Conservation (phyloP, 148 eudicot genomes). For the Vaccinium myrtillus region DNA sequence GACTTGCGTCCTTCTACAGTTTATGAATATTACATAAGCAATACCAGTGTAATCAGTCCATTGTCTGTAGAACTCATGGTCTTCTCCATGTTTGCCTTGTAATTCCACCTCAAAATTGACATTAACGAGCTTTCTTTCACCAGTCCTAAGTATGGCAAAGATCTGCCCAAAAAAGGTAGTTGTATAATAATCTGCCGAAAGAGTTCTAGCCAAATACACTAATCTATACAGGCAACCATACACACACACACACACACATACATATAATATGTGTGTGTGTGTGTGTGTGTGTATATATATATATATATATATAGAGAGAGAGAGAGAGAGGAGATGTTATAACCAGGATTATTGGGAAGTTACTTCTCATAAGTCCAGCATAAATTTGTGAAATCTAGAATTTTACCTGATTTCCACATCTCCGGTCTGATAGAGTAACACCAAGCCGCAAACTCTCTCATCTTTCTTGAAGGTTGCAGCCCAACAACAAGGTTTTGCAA, state of each 20-base stretch:
- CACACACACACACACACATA: too few species aligned
- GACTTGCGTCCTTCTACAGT: not conserved
- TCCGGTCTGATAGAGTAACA: conserved; percentile 61
- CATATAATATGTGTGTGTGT: not conserved
- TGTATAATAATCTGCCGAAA: not conserved
- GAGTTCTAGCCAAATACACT: not conserved
- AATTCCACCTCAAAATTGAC: conserved; percentile 27
- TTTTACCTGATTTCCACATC: conserved; percentile 62
- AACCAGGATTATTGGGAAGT: not conserved
- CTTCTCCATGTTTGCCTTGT: conserved; percentile 53
- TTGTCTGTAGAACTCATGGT: conserved; percentile 47
- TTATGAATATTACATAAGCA: conserved; percentile 10
- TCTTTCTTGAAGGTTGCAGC: conserved; percentile 50
- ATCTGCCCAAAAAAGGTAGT: conserved; percentile 28
- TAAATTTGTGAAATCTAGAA: not conserved
- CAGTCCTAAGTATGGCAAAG: conserved; percentile 20
- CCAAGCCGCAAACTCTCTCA: conserved; percentile 46
- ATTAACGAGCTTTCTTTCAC: conserved; percentile 18
- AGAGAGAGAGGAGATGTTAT: not conserved
- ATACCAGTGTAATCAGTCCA: conserved; percentile 61
- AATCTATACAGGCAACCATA: not conserved
- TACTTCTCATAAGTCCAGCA: not conserved
- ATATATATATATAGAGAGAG: not conserved
- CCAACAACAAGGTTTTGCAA: conserved; percentile 69
- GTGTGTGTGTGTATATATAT: too few species aligned